Evolutionary conservation across 169 alveolate genomes (phyloP), one percentile per base, ranked within the genome.

Genomic region (Fabrea salina): DNA sequence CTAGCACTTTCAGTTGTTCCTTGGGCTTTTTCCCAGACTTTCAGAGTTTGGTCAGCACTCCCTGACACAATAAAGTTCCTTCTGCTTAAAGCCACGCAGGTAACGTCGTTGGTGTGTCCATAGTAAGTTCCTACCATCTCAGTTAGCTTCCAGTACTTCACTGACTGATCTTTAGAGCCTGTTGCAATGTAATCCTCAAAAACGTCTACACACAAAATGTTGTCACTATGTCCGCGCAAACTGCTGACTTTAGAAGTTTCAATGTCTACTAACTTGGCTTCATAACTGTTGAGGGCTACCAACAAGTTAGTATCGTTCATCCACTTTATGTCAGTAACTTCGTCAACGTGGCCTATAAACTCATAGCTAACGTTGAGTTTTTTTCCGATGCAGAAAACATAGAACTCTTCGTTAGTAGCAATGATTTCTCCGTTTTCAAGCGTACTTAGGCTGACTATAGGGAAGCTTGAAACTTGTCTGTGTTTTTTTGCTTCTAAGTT

Each of bases 201-300:
- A 11, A 80, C 83, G 76, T 89, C 93, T 16, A 90, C 68, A 16
- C 90, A 81, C 41, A 93, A 49, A 27, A 93, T 84, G 67, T 89
- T 87, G 79, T 93, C 96, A 7, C 86, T 66, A 78, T 93, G 97
- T 11, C 96, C 97, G 59, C 84, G 84, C 49, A 80, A 80, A 51
- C 84, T 51, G 33, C 85, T 75, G 7, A 84, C 66, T 51, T 68
- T 32, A 56, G 82, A 86, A 7, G 83, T 82, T 76, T 84, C 53
- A 5, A 86, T 72, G 68, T 91, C 85, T 40, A 87, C 16, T 13
- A 61, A 13, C 39, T 61, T 61, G 8, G 74, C 53, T 37, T 61
- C 74, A 16, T 47, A 35, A 13, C 41, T n/a, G 3, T 61, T 61
- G 11, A 61, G 25, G n/a, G 53, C 43, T 7, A 61, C 27, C 25